Percentiles rank a stretch among this genome's conserved stretches.
Conservation (phyloP, 2,329 filamentous ascomycete genomes). For the Fusarium metavorans region DNA sequence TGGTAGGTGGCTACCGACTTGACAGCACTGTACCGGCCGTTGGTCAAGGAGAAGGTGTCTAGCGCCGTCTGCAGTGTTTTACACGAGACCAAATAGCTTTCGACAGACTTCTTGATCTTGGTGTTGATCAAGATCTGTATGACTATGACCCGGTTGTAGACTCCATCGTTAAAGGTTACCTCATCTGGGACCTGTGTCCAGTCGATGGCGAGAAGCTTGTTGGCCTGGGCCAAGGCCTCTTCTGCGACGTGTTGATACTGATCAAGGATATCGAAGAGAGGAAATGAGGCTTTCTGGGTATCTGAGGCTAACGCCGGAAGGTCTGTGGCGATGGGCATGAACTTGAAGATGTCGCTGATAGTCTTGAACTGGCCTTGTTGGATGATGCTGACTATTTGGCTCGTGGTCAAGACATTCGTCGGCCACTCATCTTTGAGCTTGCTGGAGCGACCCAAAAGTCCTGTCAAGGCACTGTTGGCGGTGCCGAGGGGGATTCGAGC, state of each 20-base stretch:
- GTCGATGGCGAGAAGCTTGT: not conserved
- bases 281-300: not conserved
- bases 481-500: not conserved
- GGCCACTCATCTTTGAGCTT: not conserved
- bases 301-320: not conserved
- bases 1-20: not conserved
- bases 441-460: not conserved
- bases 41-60: not conserved
- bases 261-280: not conserved
- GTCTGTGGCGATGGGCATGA: not conserved
- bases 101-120: not conserved
- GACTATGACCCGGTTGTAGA: not conserved
- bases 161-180: not conserved
- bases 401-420: not conserved
- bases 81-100: not conserved
- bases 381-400: not conserved
- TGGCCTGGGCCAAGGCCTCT: not conserved
- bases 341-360: not conserved
- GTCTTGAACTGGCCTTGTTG: not conserved
- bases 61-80: not conserved
- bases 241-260: not conserved
- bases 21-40: not conserved
- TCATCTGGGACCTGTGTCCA: not conserved
- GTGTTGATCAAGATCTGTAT: not conserved
- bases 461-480: not conserved